Percentiles rank a stretch among this genome's conserved stretches.
These are phyloP conservation scores for Lolium rigidum DNA, from an alignment of 176 grass and related monocot species.

Conservation along the genomic window DNA sequence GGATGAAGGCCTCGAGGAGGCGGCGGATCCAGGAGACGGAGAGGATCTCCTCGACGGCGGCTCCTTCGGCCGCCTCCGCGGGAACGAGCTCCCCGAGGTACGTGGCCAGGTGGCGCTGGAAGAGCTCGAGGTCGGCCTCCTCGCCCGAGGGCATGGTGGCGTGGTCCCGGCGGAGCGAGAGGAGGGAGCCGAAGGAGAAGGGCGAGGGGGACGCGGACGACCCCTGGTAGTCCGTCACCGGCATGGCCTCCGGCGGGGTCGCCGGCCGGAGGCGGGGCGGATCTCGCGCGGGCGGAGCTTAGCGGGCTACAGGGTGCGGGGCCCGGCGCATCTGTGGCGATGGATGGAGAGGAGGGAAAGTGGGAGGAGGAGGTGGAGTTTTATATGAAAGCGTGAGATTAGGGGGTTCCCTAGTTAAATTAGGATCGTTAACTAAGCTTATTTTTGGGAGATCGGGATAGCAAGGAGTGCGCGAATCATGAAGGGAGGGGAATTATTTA, in stretches of 20 bases:
- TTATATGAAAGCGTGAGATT: conserved; percentile 50
- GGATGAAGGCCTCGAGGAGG: conserved; percentile 83
- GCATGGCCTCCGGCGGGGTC: conserved; percentile 62
- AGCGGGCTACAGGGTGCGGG: conserved; percentile 3
- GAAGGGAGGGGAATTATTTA: conserved; percentile 25
- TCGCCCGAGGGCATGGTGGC: conserved; percentile 24
- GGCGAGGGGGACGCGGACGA: conserved; percentile 35
- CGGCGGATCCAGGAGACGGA: conserved; percentile 76
- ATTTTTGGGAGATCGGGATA: conserved; percentile 39
- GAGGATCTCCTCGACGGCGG: conserved; percentile 56
- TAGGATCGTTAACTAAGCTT: conserved; percentile 1
- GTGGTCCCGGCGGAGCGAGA: conserved; percentile 40
- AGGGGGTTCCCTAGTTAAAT: conserved; percentile 22
- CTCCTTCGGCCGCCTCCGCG: background rate
- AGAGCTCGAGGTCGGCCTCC: conserved; percentile 32
- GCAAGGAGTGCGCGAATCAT: background rate
- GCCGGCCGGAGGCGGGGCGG: background rate
- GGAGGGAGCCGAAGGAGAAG: conserved; percentile 44
- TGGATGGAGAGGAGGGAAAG: background rate
- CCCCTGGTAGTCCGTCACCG: conserved; percentile 79
- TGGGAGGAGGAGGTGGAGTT: conserved; percentile 32
- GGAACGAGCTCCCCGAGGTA: conserved; percentile 65
- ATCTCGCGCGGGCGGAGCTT: conserved; percentile 24
- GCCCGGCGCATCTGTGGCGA: background rate
- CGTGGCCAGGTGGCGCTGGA: conserved; percentile 58